Evolutionary conservation across 441 rosid genomes (phyloP).

Genomic region (Oxalis stricta): DNA sequence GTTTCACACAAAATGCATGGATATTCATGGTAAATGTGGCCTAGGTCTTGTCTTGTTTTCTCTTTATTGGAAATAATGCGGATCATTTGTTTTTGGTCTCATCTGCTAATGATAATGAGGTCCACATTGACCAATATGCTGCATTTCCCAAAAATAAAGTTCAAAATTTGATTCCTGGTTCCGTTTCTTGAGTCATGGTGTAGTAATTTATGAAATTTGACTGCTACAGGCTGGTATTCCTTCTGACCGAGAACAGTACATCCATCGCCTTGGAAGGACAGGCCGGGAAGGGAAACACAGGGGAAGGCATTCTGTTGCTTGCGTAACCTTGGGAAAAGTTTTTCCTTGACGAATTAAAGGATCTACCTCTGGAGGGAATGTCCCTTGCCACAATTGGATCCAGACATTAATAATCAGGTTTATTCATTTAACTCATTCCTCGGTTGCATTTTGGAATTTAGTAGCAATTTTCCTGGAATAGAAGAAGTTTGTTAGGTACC

Average conservation of each 20-base stretch:
- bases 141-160: too few relatives aligned
- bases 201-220: not conserved
- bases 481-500: not conserved
- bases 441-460: not conserved
- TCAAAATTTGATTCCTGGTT: too few relatives aligned
- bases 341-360: slow-evolving; percentile 68
- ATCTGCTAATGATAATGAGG: too few relatives aligned
- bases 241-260: slow-evolving; percentile 61
- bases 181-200: not conserved
- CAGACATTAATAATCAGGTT: slow-evolving; percentile 48
- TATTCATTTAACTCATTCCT: slow-evolving; percentile 7
- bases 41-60: too few relatives aligned
- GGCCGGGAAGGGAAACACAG: slow-evolving; percentile 80
- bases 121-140: too few relatives aligned
- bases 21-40: too few relatives aligned
- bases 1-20: too few relatives aligned
- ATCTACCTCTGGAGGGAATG: slow-evolving; percentile 57
- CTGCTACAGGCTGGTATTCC: slow-evolving; percentile 71
- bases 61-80: too few relatives aligned
- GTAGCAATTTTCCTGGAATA: not conserved
- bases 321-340: slow-evolving; percentile 96
- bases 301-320: slow-evolving; percentile 65
- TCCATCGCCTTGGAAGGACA: slow-evolving; percentile 88
- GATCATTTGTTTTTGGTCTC: too few relatives aligned
- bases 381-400: slow-evolving; percentile 41